Base-by-base conservation (phyloP, 2,329 filamentous ascomycete genomes). In the Berkeleyomyces rouxiae region DNA sequence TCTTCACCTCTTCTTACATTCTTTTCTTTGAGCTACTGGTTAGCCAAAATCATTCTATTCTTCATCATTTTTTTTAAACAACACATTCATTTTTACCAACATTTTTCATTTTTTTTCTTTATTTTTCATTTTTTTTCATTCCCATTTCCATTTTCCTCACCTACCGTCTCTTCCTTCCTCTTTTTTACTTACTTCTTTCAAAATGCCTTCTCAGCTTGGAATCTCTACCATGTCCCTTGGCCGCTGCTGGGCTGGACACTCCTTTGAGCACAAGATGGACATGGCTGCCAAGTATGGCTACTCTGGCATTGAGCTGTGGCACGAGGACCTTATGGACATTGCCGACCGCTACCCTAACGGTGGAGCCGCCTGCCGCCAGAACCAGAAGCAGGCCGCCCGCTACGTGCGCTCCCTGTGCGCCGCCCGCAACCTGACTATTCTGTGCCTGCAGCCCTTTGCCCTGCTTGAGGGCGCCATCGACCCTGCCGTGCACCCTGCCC, bases 181-280 rank as follows among this genome's bases (percentile, higher is more conserved):
- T 16, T n/a, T 23, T 62, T 49, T 40, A 36, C 1, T 31, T 51
- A 40, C 57, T 13, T 23, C 9, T 40, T 23, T 16, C 67, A 73
- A 64, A 39, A 81, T 81, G 78, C 70, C 78, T 66, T 82, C 78
- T 71, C 79, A 78, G 66, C 79, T 85, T 66, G 86, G 79, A 46
- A 90, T 92, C 69, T 84, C 84, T 64, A 87, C 86, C 66, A 88
- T 90, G 79, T 90, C 86, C 58, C 78, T 92, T 1, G 87, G 88
- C 49, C 83, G 86, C 49, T 83, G 82, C 68, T 78, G 71, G 43
- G 85, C 85, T 69, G 82, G 86, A 66, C 88, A 92, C 71, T 75
- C 77, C 37, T 77, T 92, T 31, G 72, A 77, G 1, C 74, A 80
- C 69, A 92, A 90, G 70, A 79, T 92, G 58, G 78, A 84, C 69